Base-by-base conservation (phyloP, 306 rosid species). In the Vigna trinervia region DNA sequence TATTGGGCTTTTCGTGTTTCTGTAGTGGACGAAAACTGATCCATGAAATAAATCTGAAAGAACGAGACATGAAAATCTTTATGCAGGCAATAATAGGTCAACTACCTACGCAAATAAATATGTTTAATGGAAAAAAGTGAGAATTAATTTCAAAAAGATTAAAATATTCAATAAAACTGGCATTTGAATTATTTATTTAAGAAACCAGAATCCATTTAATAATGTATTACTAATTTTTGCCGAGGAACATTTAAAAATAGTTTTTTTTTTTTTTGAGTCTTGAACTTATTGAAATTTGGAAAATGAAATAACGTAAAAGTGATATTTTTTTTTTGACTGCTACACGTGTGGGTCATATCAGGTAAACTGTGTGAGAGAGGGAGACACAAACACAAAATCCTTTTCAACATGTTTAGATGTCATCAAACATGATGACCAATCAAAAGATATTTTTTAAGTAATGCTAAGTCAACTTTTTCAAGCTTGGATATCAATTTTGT, bases 271-370 rank as follows among this genome's bases (percentile, higher is more conserved):
- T 2, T 8, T 9, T 0, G 2, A 43, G 47, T 43, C 47, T 43
- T 43, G 47, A 43, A 43, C 6, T 12, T 39, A 34, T 13, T n/a
- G 76, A 52, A 20, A 43, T 20, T 26, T 22, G 2, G 12, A 51
- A 50, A 45, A 53, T 22, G 9, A 45, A 74, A 38, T 60, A 13
- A 30, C 23, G 4, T 17, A 14, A 38, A 2, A 9, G 48, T 62
- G 47, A 15, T 34, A 22, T 22, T 22, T 32, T 62, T 10, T 3
- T 4, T 3, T 4, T 32, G 36, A 32, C 32, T 17, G 19, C 63
- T 12, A 80, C 12, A 9, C 68, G 52, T 22, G 67, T 53, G 74
- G 74, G 59, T 26, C 74, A 66, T 66, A 9, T 2, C 64, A 39
- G 4, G 57, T 75, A 66, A 64, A 39, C 23, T 76, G 65, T 23